Conservation (phyloP, 305 asterid species). For the Fraxinus dipetala region DNA sequence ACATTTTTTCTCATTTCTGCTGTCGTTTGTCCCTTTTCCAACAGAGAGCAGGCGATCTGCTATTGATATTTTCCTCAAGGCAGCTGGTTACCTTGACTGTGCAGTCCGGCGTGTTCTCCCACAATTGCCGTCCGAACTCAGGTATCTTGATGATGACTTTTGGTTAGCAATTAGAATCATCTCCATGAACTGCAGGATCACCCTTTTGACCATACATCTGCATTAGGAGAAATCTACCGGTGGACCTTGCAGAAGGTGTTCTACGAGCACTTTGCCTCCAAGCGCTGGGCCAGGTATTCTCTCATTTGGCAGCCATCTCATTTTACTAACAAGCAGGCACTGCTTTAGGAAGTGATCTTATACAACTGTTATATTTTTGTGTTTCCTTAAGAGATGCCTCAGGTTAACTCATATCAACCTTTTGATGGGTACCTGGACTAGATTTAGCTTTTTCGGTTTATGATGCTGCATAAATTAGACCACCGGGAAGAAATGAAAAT, state of each 20-base stretch:
- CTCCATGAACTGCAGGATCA: slow-evolving; percentile 3
- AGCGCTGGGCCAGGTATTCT: slow-evolving; percentile 45
- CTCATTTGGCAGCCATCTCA: slow-evolving; percentile 22
- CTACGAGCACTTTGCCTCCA: slow-evolving; percentile 50
- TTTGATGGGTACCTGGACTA: not conserved
- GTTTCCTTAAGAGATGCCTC: not conserved
- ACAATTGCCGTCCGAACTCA: slow-evolving; percentile 74
- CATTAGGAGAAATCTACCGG: slow-evolving; percentile 50
- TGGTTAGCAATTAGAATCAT: slow-evolving; percentile 15
- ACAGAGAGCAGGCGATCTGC: slow-evolving; percentile 89
- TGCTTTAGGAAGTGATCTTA: not conserved
- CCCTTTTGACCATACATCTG: slow-evolving; percentile 19
- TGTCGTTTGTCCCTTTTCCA: slow-evolving; percentile 21
- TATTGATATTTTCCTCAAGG: slow-evolving; percentile 84
- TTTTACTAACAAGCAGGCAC: not conserved
- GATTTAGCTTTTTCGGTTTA: not conserved
- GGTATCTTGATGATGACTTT: slow-evolving; percentile 41
- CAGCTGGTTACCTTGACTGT: slow-evolving; percentile 99
- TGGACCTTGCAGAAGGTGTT: slow-evolving; percentile 52
- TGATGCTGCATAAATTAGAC: not conserved
- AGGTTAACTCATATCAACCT: not conserved
- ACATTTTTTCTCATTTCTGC: slow-evolving; percentile 12
- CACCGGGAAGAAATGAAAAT: not conserved
- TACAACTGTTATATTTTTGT: not conserved
- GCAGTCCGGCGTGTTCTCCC: slow-evolving; percentile 93